Base-by-base conservation (phyloP, 164 flowering plant species). In the Nelumbo lutea region DNA sequence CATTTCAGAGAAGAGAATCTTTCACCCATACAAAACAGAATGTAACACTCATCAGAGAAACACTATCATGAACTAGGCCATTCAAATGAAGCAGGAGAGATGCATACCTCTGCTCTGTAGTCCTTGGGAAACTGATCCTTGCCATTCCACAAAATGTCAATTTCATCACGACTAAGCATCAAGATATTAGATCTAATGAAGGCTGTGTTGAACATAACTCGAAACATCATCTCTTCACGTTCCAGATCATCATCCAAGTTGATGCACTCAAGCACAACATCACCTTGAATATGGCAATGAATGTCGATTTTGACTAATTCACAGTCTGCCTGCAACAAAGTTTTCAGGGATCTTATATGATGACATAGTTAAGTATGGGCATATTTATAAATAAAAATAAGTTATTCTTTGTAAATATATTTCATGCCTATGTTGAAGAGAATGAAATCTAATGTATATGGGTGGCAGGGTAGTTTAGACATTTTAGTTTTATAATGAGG, bases 1-100 rank as follows among this genome's bases (percentile, higher is more conserved):
- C 91, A 91, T 88, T 47, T 94, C 98, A 15, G 96, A 88, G 68
- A 94, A 88, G 70, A 94, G 84, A 82, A 90, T 76, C 97, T 89
- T 89, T 75, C 83, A 82, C 69, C 62, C 64, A 59, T 61, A 42
- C 47, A 67, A 15, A 65, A 66, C 51, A 74, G 11, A 71, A 50
- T 40, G 66, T 11, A 42, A 42, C 69, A 38, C 39, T 14, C n/a
- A 41, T 66, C 40, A 72, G 51, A 61, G 61, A 50, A 11, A 65
- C 38, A n/a, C 6, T 48, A 67, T 43, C 44, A 2, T 40, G 27
- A 50, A 4, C 44, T 13, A 42, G 41, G 43, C 40, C 42, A 27
- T 64, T 59, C 40, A 14, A 53, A 59, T 15, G n/a, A 59, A 27
- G 11, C 50, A 14, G 63, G 9, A 56, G 8, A 68, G 50, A 71